Percentiles rank a stretch among this genome's conserved stretches.
phyloP scores from a whole-genome alignment of 192 early-diverging fungal species.

The Coemansia sp. region DNA sequence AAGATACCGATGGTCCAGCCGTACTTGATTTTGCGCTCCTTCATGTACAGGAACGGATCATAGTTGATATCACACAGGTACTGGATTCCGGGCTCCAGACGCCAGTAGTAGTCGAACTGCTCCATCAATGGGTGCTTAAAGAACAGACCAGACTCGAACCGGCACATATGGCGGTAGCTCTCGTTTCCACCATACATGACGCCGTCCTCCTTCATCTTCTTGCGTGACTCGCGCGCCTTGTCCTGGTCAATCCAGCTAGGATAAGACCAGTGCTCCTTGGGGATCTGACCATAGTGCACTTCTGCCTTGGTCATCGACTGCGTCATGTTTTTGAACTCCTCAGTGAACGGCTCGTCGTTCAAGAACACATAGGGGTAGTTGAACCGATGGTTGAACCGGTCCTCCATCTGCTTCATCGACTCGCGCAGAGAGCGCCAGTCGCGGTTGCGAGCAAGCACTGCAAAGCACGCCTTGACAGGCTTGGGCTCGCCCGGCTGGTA shows the following conservation, averaged over 20 bases:
- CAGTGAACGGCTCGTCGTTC: conserved; percentile 70
- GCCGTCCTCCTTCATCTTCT: conserved; percentile 53
- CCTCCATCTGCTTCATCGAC: conserved; percentile 71
- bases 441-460: conserved; percentile 66
- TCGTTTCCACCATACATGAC: conserved; percentile 61
- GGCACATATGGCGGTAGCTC: conserved; percentile 65
- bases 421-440: conserved; percentile 62
- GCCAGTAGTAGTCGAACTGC: conserved; percentile 66
- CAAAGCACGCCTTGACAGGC: conserved; percentile 60
- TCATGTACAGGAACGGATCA: conserved; percentile 66
- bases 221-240: conserved; percentile 47
- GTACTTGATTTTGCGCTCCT: conserved; percentile 60
- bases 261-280: conserved; percentile 71
- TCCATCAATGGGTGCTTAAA: conserved; percentile 56
- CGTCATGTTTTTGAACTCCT: conserved; percentile 63
- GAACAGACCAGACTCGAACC: conserved; percentile 62
- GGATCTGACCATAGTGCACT: conserved; percentile 62
- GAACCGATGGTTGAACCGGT: conserved; percentile 72
- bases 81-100: conserved; percentile 63
- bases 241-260: conserved; percentile 70
- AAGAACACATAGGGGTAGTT: conserved; percentile 83
- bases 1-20: conserved; percentile 59
- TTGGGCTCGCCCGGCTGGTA: conserved; percentile 34
- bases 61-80: conserved; percentile 64
- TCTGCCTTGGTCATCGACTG: conserved; percentile 56